Evolutionary conservation across 164 flowering plant species (phyloP), one percentile per base, ranked within the genome.

Genomic region (Tetrastigma voinierianum): DNA sequence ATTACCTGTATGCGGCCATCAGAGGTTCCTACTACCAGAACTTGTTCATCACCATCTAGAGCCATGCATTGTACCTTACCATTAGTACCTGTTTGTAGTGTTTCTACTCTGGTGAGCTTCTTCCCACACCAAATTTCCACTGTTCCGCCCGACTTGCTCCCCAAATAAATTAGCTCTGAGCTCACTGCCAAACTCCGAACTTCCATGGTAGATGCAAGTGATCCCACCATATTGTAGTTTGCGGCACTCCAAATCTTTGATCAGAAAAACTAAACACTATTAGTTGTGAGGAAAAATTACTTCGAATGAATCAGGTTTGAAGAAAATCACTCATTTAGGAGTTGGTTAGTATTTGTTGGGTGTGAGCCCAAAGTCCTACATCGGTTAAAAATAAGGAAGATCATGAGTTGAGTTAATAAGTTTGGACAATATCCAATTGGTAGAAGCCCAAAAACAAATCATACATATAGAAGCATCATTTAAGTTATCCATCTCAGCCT

Each of bases 1-100:
- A n/a, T n/a, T n/a, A 88, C 96, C 93, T 84, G 91, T 73, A 88
- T 84, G 59, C 58, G 69, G 23, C 96, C 96, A 69, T 82, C 87
- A 5, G 90, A 84, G 44, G 93, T 90, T 64, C 96, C 96, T 46
- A 75, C 59, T 17, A 88, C 87, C 62, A 90, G 70, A 66, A 80
- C 46, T 62, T 88, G 88, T 75, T 84, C 90, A 53, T 75, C 81
- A 1, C 32, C 76, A 60, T 82, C 74, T 23, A 88, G 61, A 65
- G 84, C 81, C 91, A 88, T 84, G 80, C 82, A 83, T 21, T 67
- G 60, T 43, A 88, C 82, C 76, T 72, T 90, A 13, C 81, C 69
- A 18, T 59, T 82, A 16, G 80, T 75, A 24, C 82, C 78, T 9
- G 78, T 80, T 59, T 80, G 83, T 40, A 89, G 78, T 63, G 80